Conservation (phyloP, 2,329 filamentous ascomycete genomes). For the Sporothrix protearum region DNA sequence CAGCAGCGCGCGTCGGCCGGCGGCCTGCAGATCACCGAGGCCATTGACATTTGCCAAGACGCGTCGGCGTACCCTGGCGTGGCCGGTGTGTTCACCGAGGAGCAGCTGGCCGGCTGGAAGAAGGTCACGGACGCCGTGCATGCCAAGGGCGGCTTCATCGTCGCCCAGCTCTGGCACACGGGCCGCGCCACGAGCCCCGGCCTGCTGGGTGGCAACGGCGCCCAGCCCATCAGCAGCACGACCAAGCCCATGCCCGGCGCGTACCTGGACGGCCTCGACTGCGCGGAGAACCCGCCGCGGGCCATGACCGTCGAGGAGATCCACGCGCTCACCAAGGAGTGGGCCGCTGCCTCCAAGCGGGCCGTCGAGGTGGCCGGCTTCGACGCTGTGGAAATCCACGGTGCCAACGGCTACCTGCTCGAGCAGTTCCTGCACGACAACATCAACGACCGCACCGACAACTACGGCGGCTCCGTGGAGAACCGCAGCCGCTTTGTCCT, state of each 20-base stretch:
- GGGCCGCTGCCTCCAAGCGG: slow-evolving; percentile 49
- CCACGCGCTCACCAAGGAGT: slow-evolving; percentile 55
- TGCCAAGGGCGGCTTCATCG: slow-evolving; percentile 24
- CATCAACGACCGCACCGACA: slow-evolving; percentile 52
- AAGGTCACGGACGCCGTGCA: slow-evolving; percentile 28
- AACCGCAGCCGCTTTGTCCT: slow-evolving; percentile 52
- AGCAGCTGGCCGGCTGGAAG: slow-evolving; percentile 26
- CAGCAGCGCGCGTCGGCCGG: slow-evolving; percentile 43
- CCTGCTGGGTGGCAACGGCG: slow-evolving; percentile 36
- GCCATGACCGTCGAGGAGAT: slow-evolving; percentile 65
- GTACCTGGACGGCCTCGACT: slow-evolving; percentile 32
- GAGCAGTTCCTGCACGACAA: slow-evolving; percentile 56
- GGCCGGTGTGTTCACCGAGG: slow-evolving; percentile 23
- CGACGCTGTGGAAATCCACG: slow-evolving; percentile 44
- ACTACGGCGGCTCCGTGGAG: slow-evolving; percentile 53
- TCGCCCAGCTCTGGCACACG: slow-evolving; percentile 50
- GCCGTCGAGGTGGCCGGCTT: slow-evolving; percentile 45
- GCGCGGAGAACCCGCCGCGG: slow-evolving; percentile 45
- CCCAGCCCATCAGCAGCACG: slow-evolving; percentile 37
- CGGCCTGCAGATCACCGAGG: slow-evolving; percentile 43
- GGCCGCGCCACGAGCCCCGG: slow-evolving; percentile 39
- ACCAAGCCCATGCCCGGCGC: slow-evolving; percentile 42
- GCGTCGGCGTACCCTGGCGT: slow-evolving; percentile 20
- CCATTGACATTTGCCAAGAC: slow-evolving; percentile 44
- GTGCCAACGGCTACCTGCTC: slow-evolving; percentile 42